phyloP scores from a whole-genome alignment of 805 yeast species.

The Dipodascus albidus region DNA sequence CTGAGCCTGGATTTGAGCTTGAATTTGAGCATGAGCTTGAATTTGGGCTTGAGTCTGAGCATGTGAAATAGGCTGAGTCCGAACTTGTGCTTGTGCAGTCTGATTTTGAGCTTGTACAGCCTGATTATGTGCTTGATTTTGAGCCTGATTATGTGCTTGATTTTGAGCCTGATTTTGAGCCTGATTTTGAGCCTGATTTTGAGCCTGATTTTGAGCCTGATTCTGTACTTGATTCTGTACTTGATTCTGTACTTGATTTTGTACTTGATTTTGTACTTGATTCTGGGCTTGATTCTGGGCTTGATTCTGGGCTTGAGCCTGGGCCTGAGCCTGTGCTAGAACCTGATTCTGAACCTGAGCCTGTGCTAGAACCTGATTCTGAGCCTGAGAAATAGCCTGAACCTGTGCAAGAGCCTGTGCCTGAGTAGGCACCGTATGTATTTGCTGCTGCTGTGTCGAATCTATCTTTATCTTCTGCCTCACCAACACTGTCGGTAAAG shows the following conservation, averaged over 20 bases:
- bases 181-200: constrained; percentile 8
- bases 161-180: constrained; percentile 3
- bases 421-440: background rate
- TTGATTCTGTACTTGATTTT: constrained; percentile 7
- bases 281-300: constrained; percentile 14
- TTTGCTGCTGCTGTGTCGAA: background rate
- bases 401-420: constrained; percentile 5
- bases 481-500: constrained; percentile 22
- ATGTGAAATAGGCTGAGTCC: constrained; percentile 9
- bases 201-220: constrained; percentile 12
- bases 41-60: constrained; percentile 15
- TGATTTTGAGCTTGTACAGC: constrained; percentile 2
- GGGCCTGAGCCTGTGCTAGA: constrained; percentile 14
- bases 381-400: constrained; percentile 9
- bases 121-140: constrained; percentile 7
- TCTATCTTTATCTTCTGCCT: background rate
- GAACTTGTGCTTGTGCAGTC: background rate
- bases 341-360: constrained; percentile 2
- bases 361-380: background rate
- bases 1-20: constrained; percentile 20
- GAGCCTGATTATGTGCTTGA: constrained; percentile 9
- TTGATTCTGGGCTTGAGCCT: constrained; percentile 14
- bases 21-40: constrained; percentile 15
- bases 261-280: constrained; percentile 20
- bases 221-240: constrained; percentile 21